Evolutionary conservation across 345 rosid species (phyloP).

Genomic region (Acer saccharum): DNA sequence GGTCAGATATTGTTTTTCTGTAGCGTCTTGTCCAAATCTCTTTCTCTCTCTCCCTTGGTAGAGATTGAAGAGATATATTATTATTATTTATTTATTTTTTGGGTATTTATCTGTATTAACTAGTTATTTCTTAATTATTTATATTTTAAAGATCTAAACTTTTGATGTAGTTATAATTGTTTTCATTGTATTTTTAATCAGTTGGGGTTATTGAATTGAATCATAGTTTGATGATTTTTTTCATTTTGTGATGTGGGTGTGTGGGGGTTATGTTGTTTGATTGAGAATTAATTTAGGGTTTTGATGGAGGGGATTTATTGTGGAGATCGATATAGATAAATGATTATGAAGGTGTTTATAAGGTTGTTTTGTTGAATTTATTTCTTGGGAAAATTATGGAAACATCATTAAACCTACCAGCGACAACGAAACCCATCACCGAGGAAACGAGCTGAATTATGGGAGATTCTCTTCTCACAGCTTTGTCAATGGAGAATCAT

Average conservation of each 20-base stretch:
- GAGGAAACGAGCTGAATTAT: slow-evolving; percentile 33
- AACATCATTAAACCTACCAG: slow-evolving; percentile 38
- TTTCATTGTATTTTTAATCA: neutral
- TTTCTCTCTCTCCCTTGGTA: slow-evolving; percentile 20
- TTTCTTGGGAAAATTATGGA: slow-evolving; percentile 38
- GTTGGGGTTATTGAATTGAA: slow-evolving; percentile 38
- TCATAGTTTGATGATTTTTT: slow-evolving; percentile 20
- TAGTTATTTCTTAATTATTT: neutral
- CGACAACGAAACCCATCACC: slow-evolving; percentile 29
- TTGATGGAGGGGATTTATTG: slow-evolving; percentile 58
- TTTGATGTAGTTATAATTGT: neutral
- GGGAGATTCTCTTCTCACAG: slow-evolving; percentile 66
- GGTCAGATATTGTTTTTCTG: slow-evolving; percentile 46
- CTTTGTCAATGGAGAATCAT: slow-evolving; percentile 85
- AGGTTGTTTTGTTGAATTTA: slow-evolving; percentile 47
- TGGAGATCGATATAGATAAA: slow-evolving; percentile 58
- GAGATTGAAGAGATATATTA: slow-evolving; percentile 33
- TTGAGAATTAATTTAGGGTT: slow-evolving; percentile 45
- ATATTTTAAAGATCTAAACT: neutral
- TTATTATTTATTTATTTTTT: neutral
- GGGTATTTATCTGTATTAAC: neutral
- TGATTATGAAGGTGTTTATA: slow-evolving; percentile 41
- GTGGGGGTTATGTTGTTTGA: slow-evolving; percentile 33
- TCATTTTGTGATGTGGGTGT: slow-evolving; percentile 25
- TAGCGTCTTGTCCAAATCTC: slow-evolving; percentile 35